A percentile compares a stretch with the other conserved stretches of the same genome.
Evolutionary conservation across 2,329 filamentous ascomycete species (phyloP).

Genomic region (Gaeumannomyces tritici): DNA sequence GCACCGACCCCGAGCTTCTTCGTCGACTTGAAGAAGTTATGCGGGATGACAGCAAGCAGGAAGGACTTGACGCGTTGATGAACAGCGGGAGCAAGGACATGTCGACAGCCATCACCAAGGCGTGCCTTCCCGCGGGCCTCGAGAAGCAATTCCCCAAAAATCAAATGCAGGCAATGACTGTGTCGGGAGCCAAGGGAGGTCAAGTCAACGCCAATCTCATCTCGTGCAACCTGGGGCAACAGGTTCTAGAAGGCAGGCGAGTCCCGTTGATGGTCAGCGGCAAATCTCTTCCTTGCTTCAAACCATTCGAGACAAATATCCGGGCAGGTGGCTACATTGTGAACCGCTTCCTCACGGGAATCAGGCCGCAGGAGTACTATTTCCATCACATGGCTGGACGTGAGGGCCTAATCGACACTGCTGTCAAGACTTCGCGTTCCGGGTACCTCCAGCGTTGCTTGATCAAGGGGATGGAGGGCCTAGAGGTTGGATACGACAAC

Average conservation of each 20-base stretch:
- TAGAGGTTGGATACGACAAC: slow-evolving; percentile 85
- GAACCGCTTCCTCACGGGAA: slow-evolving; percentile 94
- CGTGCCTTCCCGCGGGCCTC: slow-evolving; percentile 72
- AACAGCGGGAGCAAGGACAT: slow-evolving; percentile 61
- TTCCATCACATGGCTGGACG: slow-evolving; percentile 99
- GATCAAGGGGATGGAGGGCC: slow-evolving; percentile 96
- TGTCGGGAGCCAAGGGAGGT: slow-evolving; percentile 88
- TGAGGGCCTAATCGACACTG: slow-evolving; percentile 97
- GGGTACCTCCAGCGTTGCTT: slow-evolving; percentile 94
- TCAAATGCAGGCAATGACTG: slow-evolving; percentile 99
- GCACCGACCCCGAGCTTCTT: slow-evolving; percentile 61
- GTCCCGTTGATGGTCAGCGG: slow-evolving; percentile 97
- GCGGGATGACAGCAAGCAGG: slow-evolving; percentile 84
- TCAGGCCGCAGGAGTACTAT: slow-evolving; percentile 95
- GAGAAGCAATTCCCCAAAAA: slow-evolving; percentile 92
- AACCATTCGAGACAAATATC: slow-evolving; percentile 79
- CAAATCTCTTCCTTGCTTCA: slow-evolving; percentile 91
- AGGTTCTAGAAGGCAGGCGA: slow-evolving; percentile 87
- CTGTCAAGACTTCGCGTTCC: slow-evolving; percentile 94
- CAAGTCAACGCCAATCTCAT: slow-evolving; percentile 94
- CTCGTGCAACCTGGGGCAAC: slow-evolving; percentile 93
- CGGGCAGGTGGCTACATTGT: slow-evolving; percentile 89
- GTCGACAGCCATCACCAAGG: slow-evolving; percentile 67
- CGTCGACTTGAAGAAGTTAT: slow-evolving; percentile 79
- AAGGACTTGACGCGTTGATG: slow-evolving; percentile 79